Evolutionary conservation across 106 monocot species (phyloP), one percentile per base, ranked within the genome.

Genomic region (Platanthera zijinensis): DNA sequence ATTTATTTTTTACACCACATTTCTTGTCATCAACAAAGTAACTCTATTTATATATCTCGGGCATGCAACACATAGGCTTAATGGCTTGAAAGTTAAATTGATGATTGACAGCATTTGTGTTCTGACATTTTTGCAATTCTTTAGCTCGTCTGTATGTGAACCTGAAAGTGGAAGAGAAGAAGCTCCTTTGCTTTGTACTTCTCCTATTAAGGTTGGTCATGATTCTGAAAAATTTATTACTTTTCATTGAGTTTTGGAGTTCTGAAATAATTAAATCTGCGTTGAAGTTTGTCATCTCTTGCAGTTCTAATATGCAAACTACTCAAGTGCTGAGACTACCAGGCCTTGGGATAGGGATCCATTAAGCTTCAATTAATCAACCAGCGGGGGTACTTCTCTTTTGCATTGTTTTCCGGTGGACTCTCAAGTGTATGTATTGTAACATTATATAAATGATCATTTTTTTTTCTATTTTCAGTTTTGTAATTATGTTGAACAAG

Each of bases 281-380:
- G 68, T 22, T 22, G 48, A 69, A 48, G 13, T 57, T 81, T 74
- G 39, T 69, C 28, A 62, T 48, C 30, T 85, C 46, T 78, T 89
- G 85, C 86, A 99, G 97, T 94, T 84, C 57, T 91, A 94, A 63
- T 94, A 57, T 84, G 97, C 97, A 39, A 94, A 94, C 77, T 89
- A 88, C 62, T 83, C 81, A 73, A 86, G 52, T 74, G 13, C 17
- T 5, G n/a, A n/a, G 52, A 81, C 47, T 99, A 99, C 64, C 62
- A 46, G 12, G 82, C 52, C 14, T 83, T 83, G 13, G 94, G 97
- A 84, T 86, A 86, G 14, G 94, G 94, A 18, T 72, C 71, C 10
- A 74, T 94, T 78, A 94, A 80, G 76, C 87, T 99, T 85, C 89
- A 86, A 77, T 76, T 99, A 71, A 93, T 99, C 71, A 99, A 99